These are phyloP conservation scores for Diaporthe longicolla DNA, from an alignment of 2,329 filamentous ascomycete genomes.

Conservation along the genomic window DNA sequence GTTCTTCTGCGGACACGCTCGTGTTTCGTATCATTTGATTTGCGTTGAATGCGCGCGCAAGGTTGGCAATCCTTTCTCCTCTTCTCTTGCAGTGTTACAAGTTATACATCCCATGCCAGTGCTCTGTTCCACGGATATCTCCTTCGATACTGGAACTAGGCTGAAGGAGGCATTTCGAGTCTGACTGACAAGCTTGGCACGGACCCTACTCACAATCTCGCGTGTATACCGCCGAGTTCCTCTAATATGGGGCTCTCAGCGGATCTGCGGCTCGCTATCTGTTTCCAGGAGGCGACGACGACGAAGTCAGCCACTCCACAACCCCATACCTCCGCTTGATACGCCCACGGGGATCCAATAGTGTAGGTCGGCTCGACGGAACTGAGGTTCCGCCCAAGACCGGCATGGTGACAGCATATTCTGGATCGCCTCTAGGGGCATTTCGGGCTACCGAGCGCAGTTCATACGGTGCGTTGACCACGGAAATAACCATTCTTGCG, in stretches of 20 bases:
- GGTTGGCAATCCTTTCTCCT: slow-evolving; percentile 31
- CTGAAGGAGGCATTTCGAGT: slow-evolving; percentile 30
- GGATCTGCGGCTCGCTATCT: slow-evolving; percentile 34
- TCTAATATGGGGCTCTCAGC: slow-evolving; percentile 24
- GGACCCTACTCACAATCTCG: slow-evolving; percentile 34
- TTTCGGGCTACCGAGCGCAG: neutral
- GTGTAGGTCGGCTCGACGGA: slow-evolving; percentile 18
- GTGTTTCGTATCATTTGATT: slow-evolving; percentile 31
- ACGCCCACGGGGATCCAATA: slow-evolving; percentile 11
- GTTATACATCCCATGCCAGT: slow-evolving; percentile 4
- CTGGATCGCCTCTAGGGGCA: neutral
- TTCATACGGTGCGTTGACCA: slow-evolving; percentile 2
- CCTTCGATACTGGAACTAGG: slow-evolving; percentile 30
- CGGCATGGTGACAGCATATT: slow-evolving; percentile 9
- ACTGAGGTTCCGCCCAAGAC: slow-evolving; percentile 19
- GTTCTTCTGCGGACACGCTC: slow-evolving; percentile 4
- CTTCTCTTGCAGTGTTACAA: neutral
- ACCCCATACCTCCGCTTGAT: slow-evolving; percentile 19
- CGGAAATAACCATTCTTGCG: slow-evolving; percentile 5
- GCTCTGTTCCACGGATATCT: slow-evolving; percentile 14
- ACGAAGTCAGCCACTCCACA: slow-evolving; percentile 21
- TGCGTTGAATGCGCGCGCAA: slow-evolving; percentile 8
- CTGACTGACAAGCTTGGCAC: slow-evolving; percentile 36
- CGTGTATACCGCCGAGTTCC: slow-evolving; percentile 2
- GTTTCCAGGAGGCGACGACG: slow-evolving; percentile 24